Evolutionary conservation across 1,284 basidiomycete species (phyloP).

Genomic region (Trichosporon asahii): DNA sequence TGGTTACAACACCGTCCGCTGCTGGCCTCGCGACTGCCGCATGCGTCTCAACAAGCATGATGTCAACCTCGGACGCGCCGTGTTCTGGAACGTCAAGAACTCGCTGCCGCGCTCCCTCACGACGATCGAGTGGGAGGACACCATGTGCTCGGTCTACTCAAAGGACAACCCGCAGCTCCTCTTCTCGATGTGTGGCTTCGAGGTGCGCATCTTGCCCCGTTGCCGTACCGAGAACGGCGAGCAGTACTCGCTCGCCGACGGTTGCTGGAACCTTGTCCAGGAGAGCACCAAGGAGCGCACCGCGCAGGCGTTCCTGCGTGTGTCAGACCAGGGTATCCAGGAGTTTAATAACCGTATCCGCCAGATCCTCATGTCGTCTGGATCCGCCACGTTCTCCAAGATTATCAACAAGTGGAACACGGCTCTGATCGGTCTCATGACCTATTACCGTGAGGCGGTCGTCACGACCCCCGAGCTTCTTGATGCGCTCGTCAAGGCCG

Average conservation of each 20-base stretch:
- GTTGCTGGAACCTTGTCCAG: slow-evolving; percentile 96
- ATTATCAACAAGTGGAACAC: slow-evolving; percentile 99
- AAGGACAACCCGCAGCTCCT: slow-evolving; percentile 96
- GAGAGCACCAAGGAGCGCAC: slow-evolving; percentile 96
- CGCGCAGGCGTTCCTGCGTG: slow-evolving; percentile 93
- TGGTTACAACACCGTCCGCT: slow-evolving; percentile 98
- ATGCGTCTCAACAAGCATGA: slow-evolving; percentile 99
- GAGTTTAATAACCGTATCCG: slow-evolving; percentile 95
- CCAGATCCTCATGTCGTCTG: slow-evolving; percentile 97
- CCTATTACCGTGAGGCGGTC: slow-evolving; percentile 98
- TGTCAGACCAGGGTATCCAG: slow-evolving; percentile 94
- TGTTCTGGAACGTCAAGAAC: slow-evolving; percentile 99
- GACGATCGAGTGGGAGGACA: slow-evolving; percentile 98
- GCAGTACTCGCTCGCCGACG: slow-evolving; percentile 92
- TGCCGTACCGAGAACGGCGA: slow-evolving; percentile 90
- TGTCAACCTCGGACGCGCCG: slow-evolving; percentile 95
- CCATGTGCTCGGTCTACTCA: slow-evolving; percentile 92
- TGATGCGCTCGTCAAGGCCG: slow-evolving; percentile 89
- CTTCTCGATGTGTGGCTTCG: slow-evolving; percentile 98
- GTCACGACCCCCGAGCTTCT: slow-evolving; percentile 95
- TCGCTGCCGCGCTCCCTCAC: slow-evolving; percentile 91
- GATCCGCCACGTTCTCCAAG: slow-evolving; percentile 98
- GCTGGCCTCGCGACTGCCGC: slow-evolving; percentile 98
- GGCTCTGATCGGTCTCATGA: slow-evolving; percentile 89
- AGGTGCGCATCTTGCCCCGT: slow-evolving; percentile 86